phyloP scores from a whole-genome alignment of 805 yeast species.

The Nakazawaea ishiwadae region DNA sequence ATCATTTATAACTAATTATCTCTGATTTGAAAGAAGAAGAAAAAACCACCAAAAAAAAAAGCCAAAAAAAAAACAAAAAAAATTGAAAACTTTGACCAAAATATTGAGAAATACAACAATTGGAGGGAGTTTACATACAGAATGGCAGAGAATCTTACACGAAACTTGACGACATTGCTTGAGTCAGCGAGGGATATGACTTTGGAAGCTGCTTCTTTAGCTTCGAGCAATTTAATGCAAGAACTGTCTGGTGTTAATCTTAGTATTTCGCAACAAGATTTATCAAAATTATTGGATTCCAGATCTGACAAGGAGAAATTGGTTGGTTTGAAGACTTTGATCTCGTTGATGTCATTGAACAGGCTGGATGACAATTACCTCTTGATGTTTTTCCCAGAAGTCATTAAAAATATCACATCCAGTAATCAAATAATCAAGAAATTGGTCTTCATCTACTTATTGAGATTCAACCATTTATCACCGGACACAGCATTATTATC shows the following conservation, averaged over 20 bases:
- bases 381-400: conserved; percentile 67
- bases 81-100: neutral
- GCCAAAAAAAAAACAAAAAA: neutral
- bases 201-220: conserved; percentile 78
- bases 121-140: too few species aligned
- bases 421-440: conserved; percentile 58
- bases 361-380: conserved; percentile 31
- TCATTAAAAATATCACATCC: conserved; percentile 82
- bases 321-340: conserved; percentile 55
- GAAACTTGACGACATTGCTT: conserved; percentile 56
- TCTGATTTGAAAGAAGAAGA: neutral
- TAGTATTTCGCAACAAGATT: conserved; percentile 65
- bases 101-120: too few species aligned
- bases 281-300: conserved; percentile 62
- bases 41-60: neutral
- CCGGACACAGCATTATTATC: conserved; percentile 89
- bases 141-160: conserved; percentile 16
- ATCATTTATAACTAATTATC: too few species aligned
- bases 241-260: conserved; percentile 31
- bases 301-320: conserved; percentile 60
- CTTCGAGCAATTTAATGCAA: conserved; percentile 35
- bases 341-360: conserved; percentile 36
- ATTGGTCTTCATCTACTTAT: conserved; percentile 70
- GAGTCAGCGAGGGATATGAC: conserved; percentile 80
- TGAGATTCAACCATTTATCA: conserved; percentile 73